Conservation (phyloP, 2,329 filamentous ascomycete genomes). For the Curvularia eragrostidis region DNA sequence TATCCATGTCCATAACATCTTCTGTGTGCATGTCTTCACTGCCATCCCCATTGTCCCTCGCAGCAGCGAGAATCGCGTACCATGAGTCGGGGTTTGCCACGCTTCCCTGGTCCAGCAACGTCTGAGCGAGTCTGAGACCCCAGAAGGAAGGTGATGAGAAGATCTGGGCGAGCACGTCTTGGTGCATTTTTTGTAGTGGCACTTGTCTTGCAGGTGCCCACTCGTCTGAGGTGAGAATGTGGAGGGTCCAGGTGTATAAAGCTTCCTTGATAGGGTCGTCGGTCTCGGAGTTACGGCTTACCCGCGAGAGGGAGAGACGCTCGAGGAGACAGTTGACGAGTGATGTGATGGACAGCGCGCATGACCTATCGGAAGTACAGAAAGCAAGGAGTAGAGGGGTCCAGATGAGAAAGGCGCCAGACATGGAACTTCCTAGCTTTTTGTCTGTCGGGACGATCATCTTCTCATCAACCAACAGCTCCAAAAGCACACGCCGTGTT, state of each 20-base stretch:
- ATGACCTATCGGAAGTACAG: slow-evolving; percentile 18
- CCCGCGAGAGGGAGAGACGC: slow-evolving; percentile 26
- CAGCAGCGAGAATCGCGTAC: slow-evolving; percentile 43
- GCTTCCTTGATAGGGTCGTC: slow-evolving; percentile 51
- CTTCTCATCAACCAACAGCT: slow-evolving; percentile 45
- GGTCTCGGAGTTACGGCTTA: not conserved
- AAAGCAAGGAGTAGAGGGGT: slow-evolving; percentile 49
- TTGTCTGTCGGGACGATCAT: slow-evolving; percentile 48
- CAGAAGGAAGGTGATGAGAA: slow-evolving; percentile 49
- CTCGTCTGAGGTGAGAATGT: slow-evolving; percentile 52
- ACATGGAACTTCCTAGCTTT: slow-evolving; percentile 45
- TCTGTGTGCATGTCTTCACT: not conserved
- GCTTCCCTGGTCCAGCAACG: slow-evolving; percentile 36
- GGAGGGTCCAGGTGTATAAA: slow-evolving; percentile 58
- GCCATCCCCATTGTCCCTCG: slow-evolving; percentile 16
- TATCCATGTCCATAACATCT: slow-evolving; percentile 16
- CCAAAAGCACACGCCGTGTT: slow-evolving; percentile 13
- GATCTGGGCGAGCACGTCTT: slow-evolving; percentile 33
- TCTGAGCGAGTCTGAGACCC: slow-evolving; percentile 47
- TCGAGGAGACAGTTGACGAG: slow-evolving; percentile 51
- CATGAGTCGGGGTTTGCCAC: slow-evolving; percentile 22
- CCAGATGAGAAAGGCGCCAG: slow-evolving; percentile 57
- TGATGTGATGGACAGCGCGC: slow-evolving; percentile 43
- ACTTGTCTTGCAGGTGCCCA: slow-evolving; percentile 43
- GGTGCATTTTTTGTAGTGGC: slow-evolving; percentile 3